Conservation (phyloP, 2,329 filamentous ascomycete species). For the Fusarium sp. region DNA sequence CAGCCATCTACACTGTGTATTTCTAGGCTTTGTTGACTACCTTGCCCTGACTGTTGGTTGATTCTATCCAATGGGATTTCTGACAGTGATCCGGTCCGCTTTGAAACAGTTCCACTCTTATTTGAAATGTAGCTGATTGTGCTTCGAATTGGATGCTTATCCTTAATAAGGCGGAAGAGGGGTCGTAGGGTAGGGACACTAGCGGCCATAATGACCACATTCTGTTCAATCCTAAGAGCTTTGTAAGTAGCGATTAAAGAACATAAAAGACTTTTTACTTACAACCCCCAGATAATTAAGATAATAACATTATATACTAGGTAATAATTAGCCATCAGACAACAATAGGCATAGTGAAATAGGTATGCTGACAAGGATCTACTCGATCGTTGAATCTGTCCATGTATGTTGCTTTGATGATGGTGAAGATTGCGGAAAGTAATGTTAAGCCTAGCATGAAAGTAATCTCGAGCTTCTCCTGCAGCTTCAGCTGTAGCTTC, state of each 20-base stretch:
- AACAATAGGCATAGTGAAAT: fast-evolving
- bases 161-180: slow-evolving; percentile 10
- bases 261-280: not conserved
- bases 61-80: not conserved
- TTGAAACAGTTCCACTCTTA: not conserved
- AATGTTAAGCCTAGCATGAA: slow-evolving; percentile 28
- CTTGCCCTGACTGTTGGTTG: no score
- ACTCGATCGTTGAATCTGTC: slow-evolving; percentile 2
- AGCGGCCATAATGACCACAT: slow-evolving; percentile 30
- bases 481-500: slow-evolving; percentile 14
- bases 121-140: slow-evolving; percentile 6
- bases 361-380: slow-evolving; percentile 11
- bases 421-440: slow-evolving; percentile 20
- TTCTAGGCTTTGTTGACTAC: no score
- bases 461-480: slow-evolving; percentile 24
- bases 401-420: slow-evolving; percentile 18
- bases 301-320: slow-evolving; percentile 21
- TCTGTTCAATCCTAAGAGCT: slow-evolving; percentile 18
- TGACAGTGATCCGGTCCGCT: not conserved
- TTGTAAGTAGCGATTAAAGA: not conserved
- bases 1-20: no score
- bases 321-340: not conserved
- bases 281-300: slow-evolving; percentile 25
- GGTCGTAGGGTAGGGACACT: slow-evolving; percentile 17
- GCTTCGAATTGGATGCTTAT: not conserved